These are phyloP conservation scores for Paramyrothecium roridum DNA, from an alignment of 2,329 filamentous ascomycete species.

Conservation along the genomic window DNA sequence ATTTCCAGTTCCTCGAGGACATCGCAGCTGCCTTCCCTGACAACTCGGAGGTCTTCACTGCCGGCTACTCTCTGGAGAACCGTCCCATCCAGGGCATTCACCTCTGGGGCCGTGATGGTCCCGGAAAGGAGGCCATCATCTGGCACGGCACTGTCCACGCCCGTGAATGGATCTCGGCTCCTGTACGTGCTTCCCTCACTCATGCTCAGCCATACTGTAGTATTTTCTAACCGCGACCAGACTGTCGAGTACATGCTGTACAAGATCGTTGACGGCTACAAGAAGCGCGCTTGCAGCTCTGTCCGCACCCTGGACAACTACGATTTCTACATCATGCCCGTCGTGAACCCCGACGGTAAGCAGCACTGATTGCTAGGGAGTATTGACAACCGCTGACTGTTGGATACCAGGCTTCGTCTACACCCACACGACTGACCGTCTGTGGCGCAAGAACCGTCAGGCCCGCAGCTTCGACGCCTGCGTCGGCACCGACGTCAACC, in stretches of 20 bases:
- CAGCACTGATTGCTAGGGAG: fast-evolving
- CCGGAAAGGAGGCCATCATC: conserved; percentile 45
- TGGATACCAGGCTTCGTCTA: conserved; percentile 49
- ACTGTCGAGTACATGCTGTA: conserved; percentile 17
- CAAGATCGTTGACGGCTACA: conserved; percentile 14
- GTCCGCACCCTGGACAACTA: conserved; percentile 49
- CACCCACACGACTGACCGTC: conserved; percentile 51
- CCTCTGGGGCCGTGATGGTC: conserved; percentile 43
- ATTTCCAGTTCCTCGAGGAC: conserved; percentile 43
- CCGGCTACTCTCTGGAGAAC: conserved; percentile 44
- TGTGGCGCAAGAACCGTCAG: conserved; percentile 62
- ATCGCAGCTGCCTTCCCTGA: conserved; percentile 36
- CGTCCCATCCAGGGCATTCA: conserved; percentile 59
- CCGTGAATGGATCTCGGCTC: conserved; percentile 54
- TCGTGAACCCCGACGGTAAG: conserved; percentile 59
- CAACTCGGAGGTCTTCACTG: conserved; percentile 44
- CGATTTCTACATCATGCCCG: conserved; percentile 63
- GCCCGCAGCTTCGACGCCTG: conserved; percentile 34
- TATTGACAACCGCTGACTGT: fast-evolving
- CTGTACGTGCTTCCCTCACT: conserved; percentile 18
- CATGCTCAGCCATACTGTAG: too few relatives aligned
- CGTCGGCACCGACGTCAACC: conserved; percentile 54
- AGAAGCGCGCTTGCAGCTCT: conserved; percentile 9
- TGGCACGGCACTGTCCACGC: conserved; percentile 57
- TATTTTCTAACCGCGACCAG: conserved; percentile 1